Conservation (phyloP, 805 yeast species). For the Maudiozyma saulgeensis region DNA sequence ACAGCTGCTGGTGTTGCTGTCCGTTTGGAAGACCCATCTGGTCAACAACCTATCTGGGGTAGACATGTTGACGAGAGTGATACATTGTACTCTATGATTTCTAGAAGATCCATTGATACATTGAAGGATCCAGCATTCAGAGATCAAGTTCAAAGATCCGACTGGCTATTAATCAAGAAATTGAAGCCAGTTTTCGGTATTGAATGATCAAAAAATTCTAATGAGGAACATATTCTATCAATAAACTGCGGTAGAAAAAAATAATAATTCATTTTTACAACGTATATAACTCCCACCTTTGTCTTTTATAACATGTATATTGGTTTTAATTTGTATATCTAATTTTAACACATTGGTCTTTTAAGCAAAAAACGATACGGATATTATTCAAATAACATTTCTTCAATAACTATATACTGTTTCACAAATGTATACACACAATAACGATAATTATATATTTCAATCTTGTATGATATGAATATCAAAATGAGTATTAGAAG, state of each 20-base stretch:
- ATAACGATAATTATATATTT: not conserved
- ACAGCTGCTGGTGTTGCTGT: slow-evolving; percentile 98
- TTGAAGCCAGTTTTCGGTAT: slow-evolving; percentile 85
- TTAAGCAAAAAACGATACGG: not conserved
- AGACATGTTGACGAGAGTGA: slow-evolving; percentile 96
- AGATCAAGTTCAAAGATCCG: slow-evolving; percentile 86
- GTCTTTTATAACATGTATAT: not conserved
- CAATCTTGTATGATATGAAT: slow-evolving; percentile 6
- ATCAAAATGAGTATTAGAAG: slow-evolving; percentile 8
- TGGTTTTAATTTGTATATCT: slow-evolving; percentile 1
- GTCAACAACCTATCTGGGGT: slow-evolving; percentile 96
- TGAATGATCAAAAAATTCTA: slow-evolving; percentile 21
- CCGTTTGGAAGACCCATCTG: slow-evolving; percentile 87
- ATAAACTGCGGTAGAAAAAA: not conserved
- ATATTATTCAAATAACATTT: not conserved
- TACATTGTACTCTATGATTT: slow-evolving; percentile 75
- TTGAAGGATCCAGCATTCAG: slow-evolving; percentile 97
- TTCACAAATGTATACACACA: not conserved
- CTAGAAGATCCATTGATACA: slow-evolving; percentile 90
- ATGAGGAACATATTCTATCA: not conserved
- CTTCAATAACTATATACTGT: not conserved
- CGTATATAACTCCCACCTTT: not conserved
- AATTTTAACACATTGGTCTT: not conserved
- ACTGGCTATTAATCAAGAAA: slow-evolving; percentile 86
- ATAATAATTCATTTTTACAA: not conserved